Evolutionary conservation across 208 protist species (phyloP), one percentile per base, ranked within the genome.

Genomic region (Leishmania guyanensis): DNA sequence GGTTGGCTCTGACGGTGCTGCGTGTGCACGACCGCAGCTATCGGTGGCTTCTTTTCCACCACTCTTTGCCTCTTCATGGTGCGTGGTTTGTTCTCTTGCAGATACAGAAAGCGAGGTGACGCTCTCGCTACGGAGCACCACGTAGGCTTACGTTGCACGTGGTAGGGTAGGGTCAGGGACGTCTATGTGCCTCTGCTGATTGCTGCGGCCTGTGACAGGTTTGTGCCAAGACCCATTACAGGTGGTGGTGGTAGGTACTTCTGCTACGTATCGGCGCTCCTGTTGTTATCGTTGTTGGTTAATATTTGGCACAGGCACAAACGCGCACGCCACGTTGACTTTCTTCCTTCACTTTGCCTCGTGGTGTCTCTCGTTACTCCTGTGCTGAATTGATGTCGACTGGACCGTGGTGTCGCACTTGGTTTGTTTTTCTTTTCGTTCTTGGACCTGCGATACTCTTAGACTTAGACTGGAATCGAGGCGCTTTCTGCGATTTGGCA

Each of bases 251-350:
- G 58, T 64, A n/a, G 43, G 22, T 51, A 60, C 71, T 48, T 3
- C 71, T 54, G 48, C 16, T 36, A 46, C 51, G 29, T 12, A 2
- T 64, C 46, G 50, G 50, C 29, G 22, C 78, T 66, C 33, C 14
- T 80, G 9, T 77, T 66, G 71, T 81, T 84, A 60, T 83, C n/a
- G 68, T 60, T 78, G 56, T 29, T 64, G 17, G 14, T 77, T 22
- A 60, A 26, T 9, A 5, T 22, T 77, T 26, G 9, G 10, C 62
- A 22, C 62, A 68, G 62, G 29, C 29, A n/a, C 10, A 12, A 68
- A 29, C 62, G 9, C 14, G 29, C 26, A 39, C 26, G 62, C 62
- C 9, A 68, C 10, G 58, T 29, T 64, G 26, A 29, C 62, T 39
- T 39, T n/a, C 60, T 20, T 12, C n/a, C 62, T 54, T 46, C 33